phyloP scores from a whole-genome alignment of 2,329 filamentous ascomycete species.

The Monosporascus sp. region DNA sequence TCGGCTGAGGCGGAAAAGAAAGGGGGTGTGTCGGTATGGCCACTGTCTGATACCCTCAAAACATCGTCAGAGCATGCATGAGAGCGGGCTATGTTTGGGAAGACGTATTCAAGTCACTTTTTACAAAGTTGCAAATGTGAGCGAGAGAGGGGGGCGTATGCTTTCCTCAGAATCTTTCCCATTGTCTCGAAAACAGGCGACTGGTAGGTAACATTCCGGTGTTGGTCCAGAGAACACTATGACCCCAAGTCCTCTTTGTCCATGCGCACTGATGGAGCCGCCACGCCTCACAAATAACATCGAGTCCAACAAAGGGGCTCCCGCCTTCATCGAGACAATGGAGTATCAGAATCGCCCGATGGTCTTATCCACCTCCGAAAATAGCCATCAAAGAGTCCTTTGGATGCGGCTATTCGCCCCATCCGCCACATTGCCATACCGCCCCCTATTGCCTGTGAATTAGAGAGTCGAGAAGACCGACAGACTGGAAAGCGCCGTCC shows the following conservation, averaged over 20 bases:
- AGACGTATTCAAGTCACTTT: not conserved
- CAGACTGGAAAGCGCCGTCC: conserved; percentile 52
- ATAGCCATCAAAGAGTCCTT: not conserved
- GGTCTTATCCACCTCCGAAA: not conserved
- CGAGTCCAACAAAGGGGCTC: not conserved
- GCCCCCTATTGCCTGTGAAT: conserved; percentile 3
- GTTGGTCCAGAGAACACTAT: not conserved
- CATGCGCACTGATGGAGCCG: not conserved
- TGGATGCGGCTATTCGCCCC: not conserved
- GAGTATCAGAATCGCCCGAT: not conserved
- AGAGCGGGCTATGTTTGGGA: not conserved
- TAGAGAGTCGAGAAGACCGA: conserved; percentile 49
- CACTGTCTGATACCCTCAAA: not conserved
- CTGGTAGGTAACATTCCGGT: not conserved
- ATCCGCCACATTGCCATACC: not conserved
- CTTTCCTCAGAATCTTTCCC: not conserved
- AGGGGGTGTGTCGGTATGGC: not conserved
- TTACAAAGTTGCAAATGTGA: not conserved
- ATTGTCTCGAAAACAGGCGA: not conserved
- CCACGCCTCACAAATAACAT: not conserved
- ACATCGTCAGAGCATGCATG: not conserved
- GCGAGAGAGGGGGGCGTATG: not conserved
- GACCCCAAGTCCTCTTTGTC: not conserved
- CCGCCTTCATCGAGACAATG: not conserved
- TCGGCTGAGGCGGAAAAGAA: not conserved